Conservation (phyloP, 495 filamentous ascomycete species). For the Talaromyces ruber region DNA sequence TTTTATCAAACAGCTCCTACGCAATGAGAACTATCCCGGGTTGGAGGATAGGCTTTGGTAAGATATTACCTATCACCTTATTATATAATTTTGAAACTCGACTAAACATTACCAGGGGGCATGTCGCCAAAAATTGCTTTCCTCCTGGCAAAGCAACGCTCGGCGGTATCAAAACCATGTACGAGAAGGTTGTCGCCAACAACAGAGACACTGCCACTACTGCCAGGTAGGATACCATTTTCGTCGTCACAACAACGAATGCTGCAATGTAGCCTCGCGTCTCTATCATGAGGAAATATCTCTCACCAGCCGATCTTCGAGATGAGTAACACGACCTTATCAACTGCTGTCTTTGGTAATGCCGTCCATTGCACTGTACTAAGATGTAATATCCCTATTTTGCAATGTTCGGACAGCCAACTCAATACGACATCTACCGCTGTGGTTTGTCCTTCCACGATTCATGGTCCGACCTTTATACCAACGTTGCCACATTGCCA, state of each 20-base stretch:
- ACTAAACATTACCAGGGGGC: conserved; percentile 25
- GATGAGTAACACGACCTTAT: not conserved
- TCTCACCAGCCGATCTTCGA: not conserved
- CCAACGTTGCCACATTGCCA: not conserved
- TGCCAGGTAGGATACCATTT: not conserved
- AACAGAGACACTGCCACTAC: conserved; percentile 3
- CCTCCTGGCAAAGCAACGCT: conserved; percentile 14
- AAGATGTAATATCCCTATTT: not conserved
- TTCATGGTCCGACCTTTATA: not conserved
- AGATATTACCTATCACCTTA: conserved; percentile 7
- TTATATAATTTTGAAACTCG: conserved; percentile 5
- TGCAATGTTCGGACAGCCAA: not conserved
- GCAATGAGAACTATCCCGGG: conserved; percentile 13
- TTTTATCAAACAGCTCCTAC: conserved; percentile 25
- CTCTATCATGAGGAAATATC: not conserved
- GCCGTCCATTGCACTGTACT: not conserved
- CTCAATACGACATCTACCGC: not conserved
- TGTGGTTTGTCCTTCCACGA: not conserved
- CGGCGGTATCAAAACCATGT: conserved; percentile 30
- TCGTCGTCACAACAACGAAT: not conserved
- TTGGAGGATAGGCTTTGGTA: conserved; percentile 42
- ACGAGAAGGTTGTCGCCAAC: conserved; percentile 20
- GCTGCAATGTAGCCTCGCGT: not conserved
- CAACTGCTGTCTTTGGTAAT: not conserved
- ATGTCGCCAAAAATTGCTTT: conserved; percentile 39